These are phyloP conservation scores for Fusarium brevicatenulatum DNA, from an alignment of 2,329 filamentous ascomycete genomes.

Conservation along the genomic window DNA sequence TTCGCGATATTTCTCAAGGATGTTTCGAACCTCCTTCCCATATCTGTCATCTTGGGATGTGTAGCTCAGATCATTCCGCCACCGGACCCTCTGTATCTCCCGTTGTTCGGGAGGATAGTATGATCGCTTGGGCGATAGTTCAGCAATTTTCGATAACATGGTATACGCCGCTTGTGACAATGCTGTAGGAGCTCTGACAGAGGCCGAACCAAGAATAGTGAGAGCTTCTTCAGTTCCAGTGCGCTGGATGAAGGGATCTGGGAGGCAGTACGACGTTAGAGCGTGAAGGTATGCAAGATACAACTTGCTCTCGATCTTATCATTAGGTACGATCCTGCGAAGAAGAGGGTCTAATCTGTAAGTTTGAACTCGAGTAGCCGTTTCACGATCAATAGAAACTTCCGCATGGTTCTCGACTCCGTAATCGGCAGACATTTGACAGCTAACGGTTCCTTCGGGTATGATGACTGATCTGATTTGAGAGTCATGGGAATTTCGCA, in stretches of 20 bases:
- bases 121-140: constrained; percentile 43
- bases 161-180: not conserved
- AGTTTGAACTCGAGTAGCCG: constrained; percentile 45
- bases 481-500: constrained; percentile 43
- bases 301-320: constrained; percentile 62
- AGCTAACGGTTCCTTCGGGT: constrained; percentile 46
- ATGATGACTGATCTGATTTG: constrained; percentile 51
- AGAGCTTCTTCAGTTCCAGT: constrained; percentile 68
- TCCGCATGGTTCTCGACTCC: constrained; percentile 44
- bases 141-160: not conserved
- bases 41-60: constrained; percentile 59
- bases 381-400: constrained; percentile 48
- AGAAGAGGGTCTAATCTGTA: constrained; percentile 62
- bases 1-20: not conserved
- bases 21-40: not conserved
- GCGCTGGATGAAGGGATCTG: constrained; percentile 57
- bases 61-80: constrained; percentile 52
- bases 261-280: constrained; percentile 61
- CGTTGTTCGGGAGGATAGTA: constrained; percentile 56
- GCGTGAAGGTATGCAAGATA: constrained; percentile 64
- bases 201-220: constrained; percentile 58
- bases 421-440: not conserved
- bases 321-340: constrained; percentile 61
- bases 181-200: constrained; percentile 51
- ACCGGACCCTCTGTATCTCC: constrained; percentile 60